Evolutionary conservation across 169 alveolate species (phyloP), one percentile per base, ranked within the genome.

Genomic region (Plasmodium chabaudi): DNA sequence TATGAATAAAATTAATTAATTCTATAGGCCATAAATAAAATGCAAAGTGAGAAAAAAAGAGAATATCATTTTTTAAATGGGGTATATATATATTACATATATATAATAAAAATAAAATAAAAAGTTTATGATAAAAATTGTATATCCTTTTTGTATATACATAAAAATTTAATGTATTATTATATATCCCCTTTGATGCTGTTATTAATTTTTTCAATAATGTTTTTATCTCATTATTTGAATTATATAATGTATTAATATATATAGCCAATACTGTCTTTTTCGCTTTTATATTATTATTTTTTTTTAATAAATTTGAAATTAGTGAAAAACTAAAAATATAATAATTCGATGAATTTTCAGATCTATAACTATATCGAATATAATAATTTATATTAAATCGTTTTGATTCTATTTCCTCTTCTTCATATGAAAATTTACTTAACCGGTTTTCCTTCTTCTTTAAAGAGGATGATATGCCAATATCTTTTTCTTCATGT

Each of bases 11-110:
- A 82, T 82, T 82, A 34, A 82, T 67, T 82, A 82, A 65, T 56
- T 82, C 84, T 61, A 82, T 42, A 53, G 90, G 90, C 90, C 90
- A 82, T 47, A 82, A 59, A 46, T 82, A 82, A 65, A 67, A 65
- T 9, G 90, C 72, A 82, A 55, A 82, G 27, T 65, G 64, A 12
- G 82, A 67, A 49, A 82, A 82, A 79, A 67, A 82, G n/a, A 17
- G 46, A 4, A 82, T 82, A 47, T 82, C 90, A 61, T 82, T 68
- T 82, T 67, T 82, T 51, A 82, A 82, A 67, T 82, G 57, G n/a
- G 77, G 90, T 7, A 82, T 61, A 21, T 82, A 82, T 57, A 82
- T 55, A 67, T 67, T 65, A 56, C 90, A 82, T 53, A 82, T 82
- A 59, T 82, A 82, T 53, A 82, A 70, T 55, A 82, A 82, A 68